Conservation (phyloP, 2,329 filamentous ascomycete species). For the Albifimbria verrucaria region DNA sequence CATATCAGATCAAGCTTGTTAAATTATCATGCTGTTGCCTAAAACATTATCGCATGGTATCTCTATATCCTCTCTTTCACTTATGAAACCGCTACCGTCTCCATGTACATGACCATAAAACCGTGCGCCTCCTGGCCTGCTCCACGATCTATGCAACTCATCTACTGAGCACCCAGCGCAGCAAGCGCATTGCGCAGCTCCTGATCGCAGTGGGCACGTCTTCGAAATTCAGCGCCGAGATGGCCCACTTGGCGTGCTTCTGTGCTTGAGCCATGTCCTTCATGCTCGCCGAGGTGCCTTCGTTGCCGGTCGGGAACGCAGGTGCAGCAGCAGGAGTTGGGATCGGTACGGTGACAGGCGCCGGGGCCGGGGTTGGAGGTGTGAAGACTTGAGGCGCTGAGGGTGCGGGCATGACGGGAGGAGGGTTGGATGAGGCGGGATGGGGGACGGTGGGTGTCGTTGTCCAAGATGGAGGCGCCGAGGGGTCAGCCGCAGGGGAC, state of each 20-base stretch:
- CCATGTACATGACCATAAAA: too few relatives aligned
- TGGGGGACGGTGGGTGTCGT: slow-evolving; percentile 17
- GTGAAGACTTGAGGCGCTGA: neutral
- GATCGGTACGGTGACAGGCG: slow-evolving; percentile 11
- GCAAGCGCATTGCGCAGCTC: slow-evolving; percentile 76
- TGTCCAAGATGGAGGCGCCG: slow-evolving; percentile 17
- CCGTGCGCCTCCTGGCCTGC: too few relatives aligned
- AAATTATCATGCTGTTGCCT: too few relatives aligned
- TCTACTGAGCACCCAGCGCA: slow-evolving; percentile 61
- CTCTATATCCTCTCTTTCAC: too few relatives aligned
- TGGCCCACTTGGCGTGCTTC: slow-evolving; percentile 96
- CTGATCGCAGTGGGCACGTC: slow-evolving; percentile 84
- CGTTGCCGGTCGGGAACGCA: slow-evolving; percentile 6
- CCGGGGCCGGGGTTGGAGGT: neutral
- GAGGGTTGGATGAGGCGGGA: slow-evolving; percentile 14
- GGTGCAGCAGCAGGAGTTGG: slow-evolving; percentile 7
- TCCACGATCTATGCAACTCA: too few relatives aligned
- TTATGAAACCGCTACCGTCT: too few relatives aligned
- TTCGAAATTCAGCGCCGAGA: slow-evolving; percentile 94
- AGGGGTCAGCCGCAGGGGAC: slow-evolving; percentile 13
- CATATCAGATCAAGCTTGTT: neutral
- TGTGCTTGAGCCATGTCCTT: slow-evolving; percentile 76
- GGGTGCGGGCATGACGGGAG: slow-evolving; percentile 13
- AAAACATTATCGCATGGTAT: too few relatives aligned
- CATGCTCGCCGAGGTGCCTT: slow-evolving; percentile 17